Conservation (phyloP, 2,329 filamentous ascomycete genomes). For the Phialophora expanda region DNA sequence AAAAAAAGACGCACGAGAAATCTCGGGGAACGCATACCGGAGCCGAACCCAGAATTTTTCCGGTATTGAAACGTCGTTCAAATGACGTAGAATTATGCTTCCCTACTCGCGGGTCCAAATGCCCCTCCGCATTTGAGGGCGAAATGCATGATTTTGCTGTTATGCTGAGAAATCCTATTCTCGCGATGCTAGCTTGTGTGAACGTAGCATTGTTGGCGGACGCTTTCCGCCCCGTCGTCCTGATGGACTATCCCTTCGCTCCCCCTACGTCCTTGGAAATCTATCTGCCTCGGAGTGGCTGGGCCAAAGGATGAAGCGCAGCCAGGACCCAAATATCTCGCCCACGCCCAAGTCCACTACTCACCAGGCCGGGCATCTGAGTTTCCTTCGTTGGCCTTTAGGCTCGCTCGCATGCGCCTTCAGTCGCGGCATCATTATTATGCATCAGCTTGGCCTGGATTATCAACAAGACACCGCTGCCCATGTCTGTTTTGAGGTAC, state of each 20-base stretch:
- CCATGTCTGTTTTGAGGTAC: neutral
- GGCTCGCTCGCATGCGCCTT: neutral
- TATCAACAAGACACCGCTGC: neutral
- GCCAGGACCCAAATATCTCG: neutral
- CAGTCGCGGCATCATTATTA: neutral
- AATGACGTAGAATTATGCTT: neutral
- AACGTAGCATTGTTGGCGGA: neutral
- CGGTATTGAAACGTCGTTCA: neutral
- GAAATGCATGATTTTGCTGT: neutral
- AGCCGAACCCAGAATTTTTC: neutral
- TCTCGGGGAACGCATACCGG: neutral
- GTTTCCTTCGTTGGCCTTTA: neutral
- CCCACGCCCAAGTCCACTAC: neutral
- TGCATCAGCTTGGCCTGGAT: slow-evolving; percentile 10
- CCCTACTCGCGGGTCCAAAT: too few relatives aligned
- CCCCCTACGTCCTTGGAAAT: neutral
- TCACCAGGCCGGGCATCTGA: neutral
- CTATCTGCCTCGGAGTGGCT: neutral
- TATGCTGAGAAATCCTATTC: neutral
- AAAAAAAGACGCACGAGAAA: slow-evolving; percentile 16
- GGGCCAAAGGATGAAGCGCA: slow-evolving; percentile 7
- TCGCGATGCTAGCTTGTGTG: neutral
- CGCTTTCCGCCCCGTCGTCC: slow-evolving; percentile 1
- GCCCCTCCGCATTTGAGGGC: neutral
- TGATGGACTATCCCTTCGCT: neutral